phyloP scores from a whole-genome alignment of 2,329 filamentous ascomycete genomes.

The Talaromyces albobiverticillius region DNA sequence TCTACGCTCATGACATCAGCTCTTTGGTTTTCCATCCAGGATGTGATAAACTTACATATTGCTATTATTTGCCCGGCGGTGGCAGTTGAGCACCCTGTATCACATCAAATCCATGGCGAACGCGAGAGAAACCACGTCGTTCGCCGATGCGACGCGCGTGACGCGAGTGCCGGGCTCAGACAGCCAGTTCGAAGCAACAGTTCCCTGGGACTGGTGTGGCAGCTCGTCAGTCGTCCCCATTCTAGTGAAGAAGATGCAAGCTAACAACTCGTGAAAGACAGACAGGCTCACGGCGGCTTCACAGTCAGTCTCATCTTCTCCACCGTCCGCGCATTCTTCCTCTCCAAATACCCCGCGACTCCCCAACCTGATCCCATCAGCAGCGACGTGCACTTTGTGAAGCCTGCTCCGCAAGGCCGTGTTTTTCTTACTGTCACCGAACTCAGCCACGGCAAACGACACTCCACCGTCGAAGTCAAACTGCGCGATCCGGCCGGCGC shows the following conservation, averaged over 20 bases:
- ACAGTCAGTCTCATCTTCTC: conserved; percentile 12
- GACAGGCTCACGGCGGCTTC: conserved; percentile 12
- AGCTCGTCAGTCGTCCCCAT: conserved; percentile 4
- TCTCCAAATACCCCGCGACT: conserved; percentile 9
- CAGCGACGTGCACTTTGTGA: conserved; percentile 11
- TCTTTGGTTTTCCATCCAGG: too few relatives aligned
- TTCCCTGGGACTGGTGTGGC: conserved; percentile 13
- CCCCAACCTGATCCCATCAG: conserved; percentile 13
- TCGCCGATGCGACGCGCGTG: conserved; percentile 10
- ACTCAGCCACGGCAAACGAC: conserved; percentile 7
- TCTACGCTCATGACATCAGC: too few relatives aligned
- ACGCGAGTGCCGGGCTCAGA: conserved; percentile 7
- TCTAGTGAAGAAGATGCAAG: background rate
- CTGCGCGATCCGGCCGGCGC: conserved; percentile 2
- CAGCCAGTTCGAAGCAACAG: conserved; percentile 9
- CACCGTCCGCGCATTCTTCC: conserved; percentile 10
- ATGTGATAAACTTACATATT: too few relatives aligned
- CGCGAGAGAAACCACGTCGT: conserved; percentile 5
- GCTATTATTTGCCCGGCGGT: too few relatives aligned
- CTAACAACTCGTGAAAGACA: background rate
- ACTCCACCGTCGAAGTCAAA: conserved; percentile 14
- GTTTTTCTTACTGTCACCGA: conserved; percentile 9
- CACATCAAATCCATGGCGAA: background rate
- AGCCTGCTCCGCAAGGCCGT: conserved; percentile 8
- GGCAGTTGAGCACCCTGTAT: too few relatives aligned